Conservation (phyloP, 2,329 filamentous ascomycete genomes). For the Fusarium chlamydosporum region DNA sequence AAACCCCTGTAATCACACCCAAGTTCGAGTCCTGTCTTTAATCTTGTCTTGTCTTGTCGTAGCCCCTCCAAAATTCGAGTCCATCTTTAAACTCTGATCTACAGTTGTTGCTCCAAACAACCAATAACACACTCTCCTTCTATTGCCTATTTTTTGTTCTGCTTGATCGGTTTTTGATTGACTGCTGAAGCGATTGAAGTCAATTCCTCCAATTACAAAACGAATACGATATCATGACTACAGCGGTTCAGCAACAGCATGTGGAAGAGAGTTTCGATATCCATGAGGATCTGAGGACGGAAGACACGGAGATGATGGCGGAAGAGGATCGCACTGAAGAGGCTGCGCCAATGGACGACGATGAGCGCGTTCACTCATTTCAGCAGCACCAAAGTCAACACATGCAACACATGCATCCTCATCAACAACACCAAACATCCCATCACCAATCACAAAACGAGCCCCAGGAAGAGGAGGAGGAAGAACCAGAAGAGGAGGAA, state of each 20-base stretch:
- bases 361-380: constrained; percentile 49
- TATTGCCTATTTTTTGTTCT: constrained; percentile 14
- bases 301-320: constrained; percentile 65
- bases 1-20: constrained; percentile 45
- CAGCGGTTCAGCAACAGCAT: constrained; percentile 48
- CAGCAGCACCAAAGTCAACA: constrained; percentile 43
- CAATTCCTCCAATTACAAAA: constrained; percentile 16
- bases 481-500: constrained; percentile 59
- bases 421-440: constrained; percentile 33
- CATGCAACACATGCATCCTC: constrained; percentile 32
- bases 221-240: constrained; percentile 42
- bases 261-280: constrained; percentile 61
- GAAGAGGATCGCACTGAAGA: constrained; percentile 56
- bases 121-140: constrained; percentile 18
- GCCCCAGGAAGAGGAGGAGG: constrained; percentile 56
- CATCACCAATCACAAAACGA: constrained; percentile 39
- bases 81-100: constrained; percentile 20
- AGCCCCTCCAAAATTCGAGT: constrained; percentile 46
- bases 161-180: constrained; percentile 1
- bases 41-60: constrained; percentile 23
- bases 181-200: background rate
- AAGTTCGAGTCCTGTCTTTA: constrained; percentile 16
- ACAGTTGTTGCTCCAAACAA: constrained; percentile 10
- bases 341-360: constrained; percentile 43
- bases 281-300: constrained; percentile 65